Conservation (phyloP, 2,329 filamentous ascomycete species). For the Botrytis medusae region DNA sequence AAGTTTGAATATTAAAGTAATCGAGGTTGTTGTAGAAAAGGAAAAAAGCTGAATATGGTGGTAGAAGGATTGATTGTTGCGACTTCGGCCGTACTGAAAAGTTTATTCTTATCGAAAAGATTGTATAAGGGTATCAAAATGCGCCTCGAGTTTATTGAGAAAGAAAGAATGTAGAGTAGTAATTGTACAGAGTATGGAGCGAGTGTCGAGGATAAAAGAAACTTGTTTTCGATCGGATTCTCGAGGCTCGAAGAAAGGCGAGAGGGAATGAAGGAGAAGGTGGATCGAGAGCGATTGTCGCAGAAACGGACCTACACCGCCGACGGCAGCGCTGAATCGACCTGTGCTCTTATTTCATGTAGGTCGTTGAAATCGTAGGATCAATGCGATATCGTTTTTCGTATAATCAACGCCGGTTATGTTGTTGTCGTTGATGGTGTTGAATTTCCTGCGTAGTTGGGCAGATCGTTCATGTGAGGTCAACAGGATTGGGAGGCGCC, state of each 20-base stretch:
- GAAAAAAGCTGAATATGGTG: background rate
- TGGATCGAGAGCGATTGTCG: conserved; percentile 25
- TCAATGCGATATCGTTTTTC: conserved; percentile 23
- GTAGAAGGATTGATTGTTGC: background rate
- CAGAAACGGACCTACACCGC: conserved; percentile 28
- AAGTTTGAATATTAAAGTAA: conserved; percentile 19
- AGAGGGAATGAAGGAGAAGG: conserved; percentile 24
- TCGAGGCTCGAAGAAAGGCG: conserved; percentile 14
- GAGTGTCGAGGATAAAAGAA: conserved; percentile 20
- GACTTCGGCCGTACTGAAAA: conserved; percentile 1
- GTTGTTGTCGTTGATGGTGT: conserved; percentile 31
- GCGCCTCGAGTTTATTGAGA: conserved; percentile 16
- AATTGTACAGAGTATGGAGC: background rate
- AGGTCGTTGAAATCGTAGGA: conserved; percentile 16
- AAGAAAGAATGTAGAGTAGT: background rate
- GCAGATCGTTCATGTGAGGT: conserved; percentile 15
- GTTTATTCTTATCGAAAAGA: conserved; percentile 11
- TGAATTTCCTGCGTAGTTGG: conserved; percentile 19
- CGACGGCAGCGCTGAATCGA: conserved; percentile 28
- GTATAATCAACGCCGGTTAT: conserved; percentile 20
- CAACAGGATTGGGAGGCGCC: conserved; percentile 9
- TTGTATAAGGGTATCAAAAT: conserved; percentile 18
- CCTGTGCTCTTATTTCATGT: conserved; percentile 29
- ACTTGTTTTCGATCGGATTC: conserved; percentile 15
- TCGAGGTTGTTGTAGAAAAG: conserved; percentile 6